Percentiles rank a stretch among this genome's conserved stretches.
Evolutionary conservation across 176 grass and related monocot species (phyloP).

Genomic region (Olyra latifolia): DNA sequence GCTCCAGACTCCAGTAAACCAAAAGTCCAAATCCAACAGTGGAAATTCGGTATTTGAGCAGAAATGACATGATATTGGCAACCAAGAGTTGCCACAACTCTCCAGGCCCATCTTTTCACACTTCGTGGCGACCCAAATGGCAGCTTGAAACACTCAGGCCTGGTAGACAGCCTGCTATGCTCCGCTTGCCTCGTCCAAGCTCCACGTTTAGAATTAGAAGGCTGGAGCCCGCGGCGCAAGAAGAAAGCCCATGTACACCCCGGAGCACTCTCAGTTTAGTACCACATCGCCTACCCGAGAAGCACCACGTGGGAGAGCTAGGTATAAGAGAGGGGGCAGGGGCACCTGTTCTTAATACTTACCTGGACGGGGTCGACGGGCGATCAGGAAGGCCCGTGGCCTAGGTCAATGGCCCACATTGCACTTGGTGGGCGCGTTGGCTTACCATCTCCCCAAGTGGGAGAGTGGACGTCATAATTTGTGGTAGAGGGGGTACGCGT

Average conservation of each 20-base stretch:
- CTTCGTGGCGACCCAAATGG: not conserved
- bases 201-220: not conserved
- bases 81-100: not conserved
- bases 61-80: not conserved
- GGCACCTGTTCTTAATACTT: not conserved
- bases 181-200: not conserved
- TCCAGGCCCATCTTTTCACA: not conserved
- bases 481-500: too few relatives aligned
- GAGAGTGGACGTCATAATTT: too few relatives aligned
- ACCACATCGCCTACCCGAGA: not conserved
- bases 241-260: too few relatives aligned
- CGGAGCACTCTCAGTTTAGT: not conserved
- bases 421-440: conserved; percentile 39
- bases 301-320: accelerated
- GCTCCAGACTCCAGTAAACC: not conserved
- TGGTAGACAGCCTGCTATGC: not conserved
- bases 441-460: too few relatives aligned
- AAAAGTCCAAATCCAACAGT: not conserved
- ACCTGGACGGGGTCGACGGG: conserved; percentile 46
- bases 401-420: conserved; percentile 40
- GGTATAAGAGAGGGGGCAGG: accelerated
- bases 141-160: not conserved
- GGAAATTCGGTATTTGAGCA: not conserved
- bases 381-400: conserved; percentile 30
- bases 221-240: not conserved